Evolutionary conservation across 768 basidiomycete genomes (phyloP), one percentile per base, ranked within the genome.

Genomic region (Lentinula edodes): DNA sequence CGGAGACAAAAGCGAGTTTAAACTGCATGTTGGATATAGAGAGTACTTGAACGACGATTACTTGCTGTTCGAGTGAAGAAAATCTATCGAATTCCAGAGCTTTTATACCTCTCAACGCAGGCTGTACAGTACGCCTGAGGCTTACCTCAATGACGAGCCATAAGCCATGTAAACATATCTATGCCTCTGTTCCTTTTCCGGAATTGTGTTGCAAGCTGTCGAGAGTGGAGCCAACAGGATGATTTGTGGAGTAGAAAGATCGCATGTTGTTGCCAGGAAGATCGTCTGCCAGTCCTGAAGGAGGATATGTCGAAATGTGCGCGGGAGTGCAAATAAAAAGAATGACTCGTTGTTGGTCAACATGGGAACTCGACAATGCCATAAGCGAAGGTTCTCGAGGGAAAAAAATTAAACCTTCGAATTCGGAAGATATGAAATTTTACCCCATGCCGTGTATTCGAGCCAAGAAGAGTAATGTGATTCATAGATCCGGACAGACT

Each of bases 31-130:
- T 38, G 56, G 34, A 6, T n/a, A 18, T 43, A 41, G 41, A 32
- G 16, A 46, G 45, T 28, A 36, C 41, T 58, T 45, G 56, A 58
- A 48, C 58, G 58, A 59, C 43, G 46, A 59, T 28, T 59, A 46
- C 16, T 48, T 23, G 58, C 18, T 15, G 28, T 36, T 48, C 46
- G 46, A 59, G 38, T 48, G 46, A 48, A 20, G 46, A 48, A 7
- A 20, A 6, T 20, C 18, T 18, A 20, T 28, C n/a, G n/a, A 48
- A 18, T 20, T 13, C 20, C 8, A 9, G 6, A 20, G 18, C 18
- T 2, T 48, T 48, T 48, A 48, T 48, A 48, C 46, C 46, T 48
- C 20, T 6, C 13, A 43, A 16, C 15, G 15, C 42, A 16, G 42
- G 16, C 42, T 43, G 42, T 43, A 18, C 0, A 43, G 42, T 43